A percentile compares a stretch with the other conserved stretches of the same genome.
Evolutionary conservation across 805 yeast species (phyloP).

Genomic region (Lipomyces japonicus): DNA sequence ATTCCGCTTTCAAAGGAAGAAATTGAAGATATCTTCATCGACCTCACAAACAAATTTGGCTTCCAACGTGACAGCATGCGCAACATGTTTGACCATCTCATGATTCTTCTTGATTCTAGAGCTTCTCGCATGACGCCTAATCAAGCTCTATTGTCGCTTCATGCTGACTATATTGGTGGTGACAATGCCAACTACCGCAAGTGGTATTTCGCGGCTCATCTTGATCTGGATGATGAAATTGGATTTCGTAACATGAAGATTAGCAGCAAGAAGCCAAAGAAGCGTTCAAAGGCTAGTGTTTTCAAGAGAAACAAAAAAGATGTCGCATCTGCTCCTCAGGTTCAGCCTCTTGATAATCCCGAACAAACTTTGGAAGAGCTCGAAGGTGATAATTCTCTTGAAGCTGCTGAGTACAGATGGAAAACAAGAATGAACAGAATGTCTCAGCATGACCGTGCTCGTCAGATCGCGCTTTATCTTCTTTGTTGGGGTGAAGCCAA

Average conservation of each 20-base stretch:
- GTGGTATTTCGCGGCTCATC: slow-evolving; percentile 88
- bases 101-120: slow-evolving; percentile 81
- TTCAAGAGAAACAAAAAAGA: slow-evolving; percentile 44
- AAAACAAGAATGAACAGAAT: slow-evolving; percentile 55
- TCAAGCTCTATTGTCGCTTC: slow-evolving; percentile 69
- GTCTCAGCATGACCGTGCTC: slow-evolving; percentile 54
- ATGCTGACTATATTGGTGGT: slow-evolving; percentile 91
- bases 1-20: slow-evolving; percentile 70
- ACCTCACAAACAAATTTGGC: slow-evolving; percentile 65
- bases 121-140: slow-evolving; percentile 72
- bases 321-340: slow-evolving; percentile 38
- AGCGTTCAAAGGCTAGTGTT: slow-evolving; percentile 33
- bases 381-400: slow-evolving; percentile 62
- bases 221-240: slow-evolving; percentile 67
- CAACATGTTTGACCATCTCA: slow-evolving; percentile 77
- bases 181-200: slow-evolving; percentile 78
- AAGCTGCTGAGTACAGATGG: slow-evolving; percentile 83
- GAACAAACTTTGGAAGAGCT: slow-evolving; percentile 61
- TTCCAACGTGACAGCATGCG: slow-evolving; percentile 75
- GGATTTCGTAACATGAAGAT: slow-evolving; percentile 57
- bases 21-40: slow-evolving; percentile 57
- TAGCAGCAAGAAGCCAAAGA: slow-evolving; percentile 51
- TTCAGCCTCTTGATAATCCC: slow-evolving; percentile 49
- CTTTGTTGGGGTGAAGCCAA: slow-evolving; percentile 77
- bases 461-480: slow-evolving; percentile 61